Percentiles rank a stretch among this genome's conserved stretches.
Evolutionary conservation across 768 basidiomycete species (phyloP).

Genomic region (Nevesoporus exiguus): DNA sequence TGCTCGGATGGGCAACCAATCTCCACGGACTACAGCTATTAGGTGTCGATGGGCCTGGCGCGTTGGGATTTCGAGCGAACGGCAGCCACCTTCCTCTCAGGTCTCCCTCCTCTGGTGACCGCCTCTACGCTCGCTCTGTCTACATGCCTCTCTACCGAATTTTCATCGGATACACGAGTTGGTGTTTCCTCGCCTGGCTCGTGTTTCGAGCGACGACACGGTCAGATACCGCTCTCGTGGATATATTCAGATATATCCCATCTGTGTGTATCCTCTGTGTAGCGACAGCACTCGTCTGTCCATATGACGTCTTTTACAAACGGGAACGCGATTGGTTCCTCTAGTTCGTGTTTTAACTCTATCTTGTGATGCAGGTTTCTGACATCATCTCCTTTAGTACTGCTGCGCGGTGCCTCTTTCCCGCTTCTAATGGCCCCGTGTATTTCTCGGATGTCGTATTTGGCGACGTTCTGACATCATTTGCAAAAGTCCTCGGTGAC

Average conservation of each 20-base stretch:
- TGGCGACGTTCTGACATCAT: conserved; percentile 95
- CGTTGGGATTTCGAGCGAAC: conserved; percentile 55
- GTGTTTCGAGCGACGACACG: conserved; percentile 59
- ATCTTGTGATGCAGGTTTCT: not conserved
- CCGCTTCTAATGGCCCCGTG: conserved; percentile 56
- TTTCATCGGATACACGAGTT: conserved; percentile 54
- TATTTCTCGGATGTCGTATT: conserved; percentile 91
- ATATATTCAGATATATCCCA: conserved; percentile 75
- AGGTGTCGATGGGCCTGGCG: conserved; percentile 68
- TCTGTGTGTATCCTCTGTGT: conserved; percentile 60
- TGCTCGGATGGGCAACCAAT: conserved; percentile 91
- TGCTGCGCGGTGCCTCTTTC: conserved; percentile 69
- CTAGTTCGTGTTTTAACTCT: conserved; percentile 49
- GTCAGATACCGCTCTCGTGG: conserved; percentile 58
- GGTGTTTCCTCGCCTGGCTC: conserved; percentile 67
- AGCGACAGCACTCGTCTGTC: conserved; percentile 57
- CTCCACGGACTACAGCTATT: conserved; percentile 75
- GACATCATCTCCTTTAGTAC: conserved; percentile 44
- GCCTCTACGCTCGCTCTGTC: conserved; percentile 33
- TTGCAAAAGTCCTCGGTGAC: conserved; percentile 95
- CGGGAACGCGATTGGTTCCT: conserved; percentile 75
- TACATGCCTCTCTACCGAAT: conserved; percentile 67
- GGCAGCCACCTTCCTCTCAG: conserved; percentile 17
- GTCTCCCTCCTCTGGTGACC: conserved; percentile 19
- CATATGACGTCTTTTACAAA: conserved; percentile 64